These are phyloP conservation scores for Wickerhamiella infanticola DNA, from an alignment of 1,139 yeast species.

Conservation along the genomic window DNA sequence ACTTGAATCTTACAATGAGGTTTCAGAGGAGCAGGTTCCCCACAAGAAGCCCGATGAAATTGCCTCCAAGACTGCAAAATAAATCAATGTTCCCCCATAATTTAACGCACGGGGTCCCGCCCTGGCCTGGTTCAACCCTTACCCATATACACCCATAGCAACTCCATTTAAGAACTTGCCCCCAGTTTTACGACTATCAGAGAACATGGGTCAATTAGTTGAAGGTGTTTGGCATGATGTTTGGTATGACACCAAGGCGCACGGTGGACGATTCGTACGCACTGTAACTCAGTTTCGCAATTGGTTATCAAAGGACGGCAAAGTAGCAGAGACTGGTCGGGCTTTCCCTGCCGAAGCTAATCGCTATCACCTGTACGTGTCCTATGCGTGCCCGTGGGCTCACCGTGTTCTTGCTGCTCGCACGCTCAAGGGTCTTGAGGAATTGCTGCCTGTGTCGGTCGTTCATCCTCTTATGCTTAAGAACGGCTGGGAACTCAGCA, in stretches of 20 bases:
- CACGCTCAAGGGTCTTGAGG: constrained; percentile 59
- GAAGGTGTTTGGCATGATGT: constrained; percentile 16
- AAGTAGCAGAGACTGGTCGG: constrained; percentile 6
- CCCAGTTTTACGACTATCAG: too few species aligned
- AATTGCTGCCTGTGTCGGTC: constrained; percentile 39
- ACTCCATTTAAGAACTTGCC: too few species aligned
- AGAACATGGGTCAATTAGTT: constrained; percentile 14
- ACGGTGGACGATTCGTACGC: constrained; percentile 16
- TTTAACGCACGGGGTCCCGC: too few species aligned
- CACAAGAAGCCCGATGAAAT: not conserved
- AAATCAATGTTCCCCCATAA: too few species aligned
- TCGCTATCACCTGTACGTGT: constrained; percentile 78
- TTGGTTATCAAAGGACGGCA: constrained; percentile 11
- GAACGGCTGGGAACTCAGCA: constrained; percentile 74
- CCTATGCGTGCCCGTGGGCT: constrained; percentile 87
- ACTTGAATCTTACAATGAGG: not conserved
- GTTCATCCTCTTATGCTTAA: constrained; percentile 82
- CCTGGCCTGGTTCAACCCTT: too few species aligned
- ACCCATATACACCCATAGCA: too few species aligned
- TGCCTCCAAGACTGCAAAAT: too few species aligned
- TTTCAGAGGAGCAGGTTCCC: not conserved
- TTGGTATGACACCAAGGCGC: constrained; percentile 16
- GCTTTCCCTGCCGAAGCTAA: constrained; percentile 53
- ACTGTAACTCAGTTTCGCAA: constrained; percentile 13
- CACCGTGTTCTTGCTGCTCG: constrained; percentile 71